Evolutionary conservation across 2,329 filamentous ascomycete species (phyloP), one percentile per base, ranked within the genome.

Genomic region (Penicillium janthinellum): DNA sequence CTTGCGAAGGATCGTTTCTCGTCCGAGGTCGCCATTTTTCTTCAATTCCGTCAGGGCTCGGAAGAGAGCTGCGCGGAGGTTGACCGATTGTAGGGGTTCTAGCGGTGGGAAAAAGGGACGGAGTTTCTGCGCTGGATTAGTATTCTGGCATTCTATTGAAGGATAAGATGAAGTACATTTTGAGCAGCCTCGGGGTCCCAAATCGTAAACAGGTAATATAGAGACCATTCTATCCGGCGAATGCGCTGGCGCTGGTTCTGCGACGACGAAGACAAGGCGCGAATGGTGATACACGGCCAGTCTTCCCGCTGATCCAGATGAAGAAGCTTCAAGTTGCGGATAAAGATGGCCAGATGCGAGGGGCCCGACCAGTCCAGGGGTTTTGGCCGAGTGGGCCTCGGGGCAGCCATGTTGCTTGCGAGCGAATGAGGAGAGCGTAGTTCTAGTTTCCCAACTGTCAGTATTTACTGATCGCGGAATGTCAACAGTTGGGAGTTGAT

Each of bases 41-140:
- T 98, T 98, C 60, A 92, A 82, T 54, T 91, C 88, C 64, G 94
- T 90, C 56, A 99, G 85, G 66, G 84, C 87, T 75, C 92, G 86
- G 68, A 93, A 90, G 8, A 97, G 82, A 8, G 91, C 92, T 35
- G 91, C 88, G 53, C 95, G 91, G 6, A 99, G 84, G 73, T 96
- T 96, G 67, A 96, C 82, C 5, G 93, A 97, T 76, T 97, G 93
- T 49, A 96, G 83, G 39, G 94, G 92, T 69, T 97, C 93, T 65
- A 91, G 83, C 0, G 95, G 91, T 15, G 95, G 95, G 71, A 96
- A 98, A 80, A 94, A 95, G 0, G 92, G 91, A 59, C 89, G 88
- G 10, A 98, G 83, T 83, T 95, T 97, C 90, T 94, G 70, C 38
- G n/a, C 35, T 28, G n/a, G 31, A 51, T 67, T 55, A 64, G 64